These are phyloP conservation scores for Elsinoe batatas DNA, from an alignment of 2,329 filamentous ascomycete genomes.

Conservation along the genomic window DNA sequence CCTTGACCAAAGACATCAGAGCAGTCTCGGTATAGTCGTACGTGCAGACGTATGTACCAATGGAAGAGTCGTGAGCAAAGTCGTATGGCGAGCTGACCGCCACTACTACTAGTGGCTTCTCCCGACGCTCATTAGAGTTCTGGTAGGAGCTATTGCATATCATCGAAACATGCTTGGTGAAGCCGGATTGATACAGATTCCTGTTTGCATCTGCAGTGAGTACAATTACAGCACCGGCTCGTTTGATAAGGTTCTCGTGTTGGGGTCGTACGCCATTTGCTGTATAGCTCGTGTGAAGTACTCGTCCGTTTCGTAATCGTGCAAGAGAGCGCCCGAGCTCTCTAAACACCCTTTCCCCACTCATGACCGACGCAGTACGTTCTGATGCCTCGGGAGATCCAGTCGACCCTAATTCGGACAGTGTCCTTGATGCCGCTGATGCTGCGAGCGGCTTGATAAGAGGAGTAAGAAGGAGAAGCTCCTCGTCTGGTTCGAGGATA, in stretches of 20 bases:
- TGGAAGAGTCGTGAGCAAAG: slow-evolving; percentile 83
- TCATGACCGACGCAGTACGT: slow-evolving; percentile 61
- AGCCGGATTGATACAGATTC: slow-evolving; percentile 87
- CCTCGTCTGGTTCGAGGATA: slow-evolving; percentile 73
- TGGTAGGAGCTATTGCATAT: slow-evolving; percentile 75
- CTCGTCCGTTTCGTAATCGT: slow-evolving; percentile 71
- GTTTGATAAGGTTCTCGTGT: slow-evolving; percentile 83
- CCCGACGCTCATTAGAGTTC: slow-evolving; percentile 57
- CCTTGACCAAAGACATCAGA: slow-evolving; percentile 71
- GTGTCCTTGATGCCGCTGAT: slow-evolving; percentile 66
- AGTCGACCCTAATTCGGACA: slow-evolving; percentile 53
- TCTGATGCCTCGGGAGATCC: slow-evolving; percentile 48
- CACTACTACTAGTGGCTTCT: slow-evolving; percentile 83
- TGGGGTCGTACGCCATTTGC: slow-evolving; percentile 85
- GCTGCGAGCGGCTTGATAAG: slow-evolving; percentile 87
- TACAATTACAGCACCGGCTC: slow-evolving; percentile 79
- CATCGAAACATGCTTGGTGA: slow-evolving; percentile 93
- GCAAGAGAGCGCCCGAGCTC: slow-evolving; percentile 84
- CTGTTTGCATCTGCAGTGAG: slow-evolving; percentile 89
- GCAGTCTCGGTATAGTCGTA: slow-evolving; percentile 95
- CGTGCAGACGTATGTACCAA: slow-evolving; percentile 88
- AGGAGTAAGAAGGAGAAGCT: slow-evolving; percentile 79
- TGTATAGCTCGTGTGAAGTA: slow-evolving; percentile 90
- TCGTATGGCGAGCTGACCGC: slow-evolving; percentile 94
- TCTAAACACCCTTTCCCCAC: slow-evolving; percentile 83